Evolutionary conservation across 2,329 filamentous ascomycete species (phyloP).

Genomic region (Pseudocercospora eumusae): DNA sequence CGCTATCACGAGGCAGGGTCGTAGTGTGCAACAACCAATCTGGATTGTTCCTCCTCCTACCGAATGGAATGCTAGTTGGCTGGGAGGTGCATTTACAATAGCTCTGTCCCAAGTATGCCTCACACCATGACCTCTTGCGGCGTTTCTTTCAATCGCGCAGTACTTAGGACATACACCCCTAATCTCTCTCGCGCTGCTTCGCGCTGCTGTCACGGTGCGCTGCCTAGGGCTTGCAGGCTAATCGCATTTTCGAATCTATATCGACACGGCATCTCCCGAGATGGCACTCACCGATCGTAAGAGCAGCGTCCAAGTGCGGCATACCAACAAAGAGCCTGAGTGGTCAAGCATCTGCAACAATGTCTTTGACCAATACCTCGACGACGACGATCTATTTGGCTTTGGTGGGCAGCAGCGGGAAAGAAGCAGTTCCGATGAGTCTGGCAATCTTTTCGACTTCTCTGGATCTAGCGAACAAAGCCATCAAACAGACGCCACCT

Average conservation of each 20-base stretch:
- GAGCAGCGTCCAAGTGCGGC: constrained; percentile 43
- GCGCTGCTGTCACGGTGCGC: not conserved
- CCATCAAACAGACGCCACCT: constrained; percentile 47
- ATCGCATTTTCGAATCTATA: not conserved
- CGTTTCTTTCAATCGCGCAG: constrained; percentile 16
- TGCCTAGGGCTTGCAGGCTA: not conserved
- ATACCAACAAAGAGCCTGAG: constrained; percentile 55
- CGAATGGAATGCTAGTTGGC: constrained; percentile 31
- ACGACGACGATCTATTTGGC: constrained; percentile 56
- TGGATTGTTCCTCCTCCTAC: constrained; percentile 31
- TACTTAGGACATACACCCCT: constrained; percentile 12
- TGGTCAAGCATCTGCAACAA: constrained; percentile 61
- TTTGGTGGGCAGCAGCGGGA: constrained; percentile 52
- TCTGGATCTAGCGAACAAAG: constrained; percentile 53
- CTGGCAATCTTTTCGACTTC: constrained; percentile 54
- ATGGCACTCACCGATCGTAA: constrained; percentile 31
- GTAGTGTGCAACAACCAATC: constrained; percentile 21
- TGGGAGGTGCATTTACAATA: constrained; percentile 29
- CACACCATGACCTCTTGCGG: constrained; percentile 23
- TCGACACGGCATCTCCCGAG: constrained; percentile 2
- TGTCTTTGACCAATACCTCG: constrained; percentile 65
- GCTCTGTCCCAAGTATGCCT: constrained; percentile 27
- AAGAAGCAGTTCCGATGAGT: constrained; percentile 51
- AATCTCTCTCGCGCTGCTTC: not conserved
- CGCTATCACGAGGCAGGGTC: constrained; percentile 17